Evolutionary conservation across 2,329 filamentous ascomycete species (phyloP), one percentile per base, ranked within the genome.

Genomic region (Didymosphaeria variabile): DNA sequence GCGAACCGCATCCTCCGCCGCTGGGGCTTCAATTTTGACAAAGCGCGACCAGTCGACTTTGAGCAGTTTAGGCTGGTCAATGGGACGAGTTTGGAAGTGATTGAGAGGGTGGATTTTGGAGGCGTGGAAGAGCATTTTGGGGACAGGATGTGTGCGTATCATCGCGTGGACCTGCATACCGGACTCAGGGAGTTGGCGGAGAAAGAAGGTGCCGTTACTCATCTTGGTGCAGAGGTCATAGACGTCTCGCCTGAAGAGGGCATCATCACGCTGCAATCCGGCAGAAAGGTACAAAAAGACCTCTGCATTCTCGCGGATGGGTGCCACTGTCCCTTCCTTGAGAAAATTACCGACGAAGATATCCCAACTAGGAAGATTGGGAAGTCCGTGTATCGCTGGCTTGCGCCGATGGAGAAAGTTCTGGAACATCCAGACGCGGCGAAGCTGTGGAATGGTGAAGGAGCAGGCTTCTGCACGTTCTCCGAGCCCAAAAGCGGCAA

Each of bases 11-110:
- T 75, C n/a, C 67, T 81, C 23, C 58, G 68, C 2, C 60, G 63
- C 26, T 79, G 76, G 72, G 78, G 76, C 1, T 72, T 81, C 50
- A 75, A 79, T 42, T 67, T 69, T 34, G 58, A 59, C 26, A 62
- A 60, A 29, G 63, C 63, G 45, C 6, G 57, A 36, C 58, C 63
- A 12, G 61, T 64, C n/a, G 65, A 65, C 29, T 62, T 64, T 52
- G 57, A 59, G 38, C 55, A 60, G 26, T 62, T 58, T 36, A 26
- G 63, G 54, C 52, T 29, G 8, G 50, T 64, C 2, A 44, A 63
- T 53, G 59, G 15, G 1, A 21, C 34, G n/a, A 59, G 42, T 5
- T 44, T 65, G 45, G 32, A 58, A 7, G 50, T 59, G 1, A 26
- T 21, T 1, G 32, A 19, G 1, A 32, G 36, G 9, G 46, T 60